phyloP scores from a whole-genome alignment of 1,139 yeast species.

The Magnusiomyces suaveolens region DNA sequence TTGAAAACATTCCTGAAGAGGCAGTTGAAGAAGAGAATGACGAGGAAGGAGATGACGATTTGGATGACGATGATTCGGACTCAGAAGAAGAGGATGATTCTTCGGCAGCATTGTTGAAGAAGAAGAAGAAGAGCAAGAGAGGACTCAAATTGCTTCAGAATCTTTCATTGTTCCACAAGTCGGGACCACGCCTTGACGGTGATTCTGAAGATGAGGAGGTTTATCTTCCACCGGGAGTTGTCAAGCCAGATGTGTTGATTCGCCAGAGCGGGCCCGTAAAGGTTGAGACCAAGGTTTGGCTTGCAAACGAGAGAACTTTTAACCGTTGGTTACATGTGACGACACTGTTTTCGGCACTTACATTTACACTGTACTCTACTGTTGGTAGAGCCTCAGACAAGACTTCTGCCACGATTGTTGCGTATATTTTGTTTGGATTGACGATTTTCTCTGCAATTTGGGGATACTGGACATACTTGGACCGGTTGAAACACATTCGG shows the following conservation, averaged over 20 bases:
- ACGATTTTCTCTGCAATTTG: constrained; percentile 78
- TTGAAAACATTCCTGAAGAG: constrained; percentile 13
- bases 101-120: constrained; percentile 7
- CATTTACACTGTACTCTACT: constrained; percentile 77
- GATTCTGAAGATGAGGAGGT: constrained; percentile 89
- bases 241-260: constrained; percentile 65
- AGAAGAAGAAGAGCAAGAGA: constrained; percentile 3
- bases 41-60: constrained; percentile 20
- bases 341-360: constrained; percentile 74
- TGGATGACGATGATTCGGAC: constrained; percentile 26
- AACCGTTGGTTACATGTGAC: constrained; percentile 92
- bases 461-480: constrained; percentile 75
- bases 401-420: constrained; percentile 40
- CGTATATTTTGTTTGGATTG: constrained; percentile 69
- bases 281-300: constrained; percentile 96
- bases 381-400: constrained; percentile 48
- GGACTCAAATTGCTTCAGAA: constrained; percentile 4
- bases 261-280: constrained; percentile 87
- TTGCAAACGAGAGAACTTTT: constrained; percentile 95
- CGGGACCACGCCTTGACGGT: constrained; percentile 38
- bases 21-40: constrained; percentile 28
- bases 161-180: constrained; percentile 24
- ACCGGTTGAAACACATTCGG: constrained; percentile 62
- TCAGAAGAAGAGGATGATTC: constrained; percentile 20
- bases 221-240: constrained; percentile 79